These are phyloP conservation scores for Skeletonema marinoi DNA, from an alignment of 108 stramenopile genomes.

Conservation along the genomic window DNA sequence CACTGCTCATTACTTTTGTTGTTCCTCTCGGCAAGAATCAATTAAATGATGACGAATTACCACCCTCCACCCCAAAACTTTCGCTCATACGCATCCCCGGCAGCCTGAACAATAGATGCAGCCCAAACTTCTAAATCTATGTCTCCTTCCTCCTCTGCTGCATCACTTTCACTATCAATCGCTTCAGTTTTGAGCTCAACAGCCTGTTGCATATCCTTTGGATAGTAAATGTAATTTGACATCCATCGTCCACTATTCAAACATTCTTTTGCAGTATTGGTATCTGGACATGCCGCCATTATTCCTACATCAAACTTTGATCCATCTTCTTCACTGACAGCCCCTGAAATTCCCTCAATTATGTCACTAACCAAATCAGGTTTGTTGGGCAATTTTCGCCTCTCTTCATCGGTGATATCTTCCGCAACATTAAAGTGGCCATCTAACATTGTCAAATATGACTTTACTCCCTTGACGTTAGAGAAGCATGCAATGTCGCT, in stretches of 20 bases:
- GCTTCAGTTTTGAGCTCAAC: slow-evolving; percentile 30
- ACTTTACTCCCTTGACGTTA: slow-evolving; percentile 3
- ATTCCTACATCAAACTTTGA: not conserved
- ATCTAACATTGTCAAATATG: slow-evolving; percentile 21
- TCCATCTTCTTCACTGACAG: not conserved
- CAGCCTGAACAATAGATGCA: slow-evolving; percentile 35
- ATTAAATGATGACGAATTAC: not conserved
- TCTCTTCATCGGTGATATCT: slow-evolving; percentile 21
- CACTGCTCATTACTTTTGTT: not conserved
- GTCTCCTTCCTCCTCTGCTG: slow-evolving; percentile 11
- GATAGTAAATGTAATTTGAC: slow-evolving; percentile 47
- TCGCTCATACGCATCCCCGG: slow-evolving; percentile 36
- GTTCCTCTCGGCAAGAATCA: not conserved
- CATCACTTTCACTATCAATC: slow-evolving; percentile 5
- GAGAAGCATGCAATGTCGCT: slow-evolving; percentile 38
- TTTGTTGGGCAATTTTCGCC: slow-evolving; percentile 32
- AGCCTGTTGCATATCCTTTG: slow-evolving; percentile 27
- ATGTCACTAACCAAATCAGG: slow-evolving; percentile 11
- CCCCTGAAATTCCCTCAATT: not conserved
- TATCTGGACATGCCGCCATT: slow-evolving; percentile 35
- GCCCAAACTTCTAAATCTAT: slow-evolving; percentile 34
- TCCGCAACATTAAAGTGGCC: slow-evolving; percentile 4
- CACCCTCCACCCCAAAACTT: slow-evolving; percentile 51
- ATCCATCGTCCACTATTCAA: slow-evolving; percentile 46
- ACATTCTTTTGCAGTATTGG: slow-evolving; percentile 29